A percentile compares a stretch with the other conserved stretches of the same genome.
Conservation (phyloP, 179 eudicot genomes). For the Spergularia azorica region DNA sequence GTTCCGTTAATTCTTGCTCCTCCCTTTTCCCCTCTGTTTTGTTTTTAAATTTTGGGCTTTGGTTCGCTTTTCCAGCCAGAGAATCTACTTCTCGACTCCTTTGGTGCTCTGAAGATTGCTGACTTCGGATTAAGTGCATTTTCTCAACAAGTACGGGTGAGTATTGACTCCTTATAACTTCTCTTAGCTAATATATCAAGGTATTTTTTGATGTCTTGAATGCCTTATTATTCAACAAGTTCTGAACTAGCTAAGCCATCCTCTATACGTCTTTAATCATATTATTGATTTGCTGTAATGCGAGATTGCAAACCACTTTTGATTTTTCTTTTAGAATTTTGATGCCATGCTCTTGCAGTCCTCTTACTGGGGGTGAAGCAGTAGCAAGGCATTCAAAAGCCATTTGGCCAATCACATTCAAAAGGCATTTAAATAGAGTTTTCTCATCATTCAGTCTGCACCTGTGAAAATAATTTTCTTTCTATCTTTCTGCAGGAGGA, state of each 20-base stretch:
- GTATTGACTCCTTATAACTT: constrained; percentile 17
- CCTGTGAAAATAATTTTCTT: neutral
- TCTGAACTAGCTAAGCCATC: neutral
- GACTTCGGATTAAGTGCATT: constrained; percentile 89
- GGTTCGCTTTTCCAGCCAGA: constrained; percentile 56
- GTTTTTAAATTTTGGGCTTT: neutral
- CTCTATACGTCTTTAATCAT: neutral
- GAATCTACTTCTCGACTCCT: constrained; percentile 71
- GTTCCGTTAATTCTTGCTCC: neutral
- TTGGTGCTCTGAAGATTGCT: constrained; percentile 76
- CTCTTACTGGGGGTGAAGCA: neutral
- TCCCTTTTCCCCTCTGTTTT: neutral
- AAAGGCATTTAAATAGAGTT: too few species aligned
- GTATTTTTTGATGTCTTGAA: neutral
- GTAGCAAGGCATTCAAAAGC: neutral
- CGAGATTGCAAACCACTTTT: neutral
- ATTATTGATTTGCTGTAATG: neutral
- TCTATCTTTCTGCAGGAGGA: constrained; percentile 53
- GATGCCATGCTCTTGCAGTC: neutral
- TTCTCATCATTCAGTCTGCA: neutral
- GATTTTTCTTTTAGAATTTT: neutral
- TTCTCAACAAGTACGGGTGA: constrained; percentile 74
- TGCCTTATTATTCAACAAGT: neutral
- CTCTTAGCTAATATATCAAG: neutral
- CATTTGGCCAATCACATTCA: too few species aligned